phyloP scores from a whole-genome alignment of 1,284 basidiomycete species.

The Paramarasmius palmivorus region DNA sequence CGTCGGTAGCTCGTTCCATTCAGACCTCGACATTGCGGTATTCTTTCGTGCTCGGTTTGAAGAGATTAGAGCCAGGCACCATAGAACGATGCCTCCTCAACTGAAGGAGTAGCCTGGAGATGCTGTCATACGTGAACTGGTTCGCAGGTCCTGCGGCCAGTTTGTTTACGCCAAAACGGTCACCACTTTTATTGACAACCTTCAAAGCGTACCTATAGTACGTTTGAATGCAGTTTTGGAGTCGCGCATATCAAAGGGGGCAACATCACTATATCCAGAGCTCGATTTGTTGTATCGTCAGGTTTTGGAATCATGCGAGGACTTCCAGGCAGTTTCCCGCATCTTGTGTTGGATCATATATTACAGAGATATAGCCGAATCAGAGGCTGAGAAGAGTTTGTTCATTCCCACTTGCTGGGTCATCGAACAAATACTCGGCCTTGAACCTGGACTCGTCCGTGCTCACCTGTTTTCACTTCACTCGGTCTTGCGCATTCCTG shows the following conservation, averaged over 20 bases:
- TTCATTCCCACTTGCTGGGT: no score
- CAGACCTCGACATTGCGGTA: not conserved
- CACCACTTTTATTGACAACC: slow-evolving; percentile 23
- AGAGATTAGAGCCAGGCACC: not conserved
- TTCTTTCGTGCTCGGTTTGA: not conserved
- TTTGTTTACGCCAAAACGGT: slow-evolving; percentile 27
- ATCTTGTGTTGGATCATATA: no score
- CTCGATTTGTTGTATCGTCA: no score
- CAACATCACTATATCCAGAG: no score
- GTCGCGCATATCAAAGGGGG: not conserved
- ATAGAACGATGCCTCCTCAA: not conserved
- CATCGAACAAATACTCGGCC: no score
- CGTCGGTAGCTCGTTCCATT: not conserved
- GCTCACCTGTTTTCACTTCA: no score
- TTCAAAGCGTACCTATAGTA: slow-evolving; percentile 21
- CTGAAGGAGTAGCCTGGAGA: slow-evolving; percentile 19
- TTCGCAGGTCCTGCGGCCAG: slow-evolving; percentile 23
- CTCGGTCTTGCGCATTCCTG: no score
- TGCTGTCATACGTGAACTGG: slow-evolving; percentile 18
- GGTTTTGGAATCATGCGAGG: no score
- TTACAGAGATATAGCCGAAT: no score
- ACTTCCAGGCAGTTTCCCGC: no score
- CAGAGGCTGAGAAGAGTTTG: no score
- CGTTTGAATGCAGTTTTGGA: slow-evolving; percentile 23
- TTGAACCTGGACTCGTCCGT: no score